A percentile compares a stretch with the other conserved stretches of the same genome.
Conservation (phyloP, 1,284 basidiomycete genomes). For the Rhodotorula sp. region DNA sequence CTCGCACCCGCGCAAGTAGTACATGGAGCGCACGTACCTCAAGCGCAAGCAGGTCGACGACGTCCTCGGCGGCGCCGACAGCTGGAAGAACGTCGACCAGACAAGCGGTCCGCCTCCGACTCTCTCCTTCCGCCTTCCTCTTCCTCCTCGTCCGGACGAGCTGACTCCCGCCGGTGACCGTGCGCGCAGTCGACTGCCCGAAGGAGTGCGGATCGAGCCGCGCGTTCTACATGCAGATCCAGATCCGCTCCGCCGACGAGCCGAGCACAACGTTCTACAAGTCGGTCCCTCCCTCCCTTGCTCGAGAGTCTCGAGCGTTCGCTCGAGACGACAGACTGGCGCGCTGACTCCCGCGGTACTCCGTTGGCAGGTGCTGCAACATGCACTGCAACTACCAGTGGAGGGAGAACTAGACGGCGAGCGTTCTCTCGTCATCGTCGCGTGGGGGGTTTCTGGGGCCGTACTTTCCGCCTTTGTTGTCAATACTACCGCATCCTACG, state of each 20-base stretch:
- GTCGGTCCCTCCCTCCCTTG: conserved; percentile 41
- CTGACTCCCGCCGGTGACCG: not conserved
- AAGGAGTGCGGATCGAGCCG: conserved; percentile 80
- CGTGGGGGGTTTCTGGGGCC: not conserved
- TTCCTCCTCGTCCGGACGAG: not conserved
- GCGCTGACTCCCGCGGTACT: not conserved
- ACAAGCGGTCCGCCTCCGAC: conserved; percentile 69
- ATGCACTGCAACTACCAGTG: conserved; percentile 48
- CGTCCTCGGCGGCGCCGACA: conserved; percentile 87
- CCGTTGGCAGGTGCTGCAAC: conserved; percentile 43
- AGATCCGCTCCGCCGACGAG: conserved; percentile 94
- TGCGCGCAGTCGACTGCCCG: conserved; percentile 71
- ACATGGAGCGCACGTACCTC: conserved; percentile 75
- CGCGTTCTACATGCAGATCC: conserved; percentile 94
- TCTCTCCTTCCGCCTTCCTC: no score
- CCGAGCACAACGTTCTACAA: conserved; percentile 92
- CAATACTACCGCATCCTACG: not conserved
- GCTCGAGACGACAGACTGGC: not conserved
- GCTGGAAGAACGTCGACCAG: conserved; percentile 93
- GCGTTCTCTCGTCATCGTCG: not conserved
- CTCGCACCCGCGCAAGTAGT: conserved; percentile 61
- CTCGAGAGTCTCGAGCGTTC: not conserved
- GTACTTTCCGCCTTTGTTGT: not conserved
- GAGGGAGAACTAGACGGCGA: conserved; percentile 45
- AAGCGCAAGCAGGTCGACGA: conserved; percentile 88